Base-by-base conservation (phyloP, 1,284 basidiomycete species). In the Naganishia sp. region DNA sequence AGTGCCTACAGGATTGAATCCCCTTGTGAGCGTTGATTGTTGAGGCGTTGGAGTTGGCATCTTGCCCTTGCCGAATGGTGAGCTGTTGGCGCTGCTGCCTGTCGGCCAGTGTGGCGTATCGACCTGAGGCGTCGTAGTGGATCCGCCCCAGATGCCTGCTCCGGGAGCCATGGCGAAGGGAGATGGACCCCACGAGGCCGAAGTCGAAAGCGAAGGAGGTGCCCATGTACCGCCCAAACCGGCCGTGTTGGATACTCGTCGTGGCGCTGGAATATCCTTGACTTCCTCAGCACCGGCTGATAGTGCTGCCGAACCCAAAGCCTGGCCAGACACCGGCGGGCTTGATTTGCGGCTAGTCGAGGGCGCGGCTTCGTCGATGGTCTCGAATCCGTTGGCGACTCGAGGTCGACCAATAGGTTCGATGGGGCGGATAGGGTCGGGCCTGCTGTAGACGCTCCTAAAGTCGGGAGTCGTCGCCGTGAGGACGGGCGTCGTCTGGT, bases 391-490 rank as follows among this genome's bases (percentile, higher is more conserved):
- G 51, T 65, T 50, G 43, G 39, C 45, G 17, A 50, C 53, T 7
- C 67, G 63, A 35, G 67, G 67, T 55, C 67, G 51, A 18, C 64
- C 67, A 45, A 68, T 68, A n/a, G 67, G 67, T 25, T 68, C 54
- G 17, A 68, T 65, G 15, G 67, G 67, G 15, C 67, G 63, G 28
- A 68, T 68, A 10, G 67, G 67, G 17, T 66, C 67, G 15, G 64
- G 63, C n/a, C 62, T 46, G 23, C 39, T 35, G 41, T 52, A 58
- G 31, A 41, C 45, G 35, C 54, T 62, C 9, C 66, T 62, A 42
- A 63, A 67, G 50, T 67, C 66, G 18, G 52, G 46, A 31, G 53
- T 46, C 10, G 65, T 46, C 10, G 57, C 58, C 35, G 50, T 45
- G 42, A 60, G 23, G 39, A 58, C n/a, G 5, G 64, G 56, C 13